Conservation (phyloP, 108 stramenopile genomes). For the Pseudonitzschia multiseries region DNA sequence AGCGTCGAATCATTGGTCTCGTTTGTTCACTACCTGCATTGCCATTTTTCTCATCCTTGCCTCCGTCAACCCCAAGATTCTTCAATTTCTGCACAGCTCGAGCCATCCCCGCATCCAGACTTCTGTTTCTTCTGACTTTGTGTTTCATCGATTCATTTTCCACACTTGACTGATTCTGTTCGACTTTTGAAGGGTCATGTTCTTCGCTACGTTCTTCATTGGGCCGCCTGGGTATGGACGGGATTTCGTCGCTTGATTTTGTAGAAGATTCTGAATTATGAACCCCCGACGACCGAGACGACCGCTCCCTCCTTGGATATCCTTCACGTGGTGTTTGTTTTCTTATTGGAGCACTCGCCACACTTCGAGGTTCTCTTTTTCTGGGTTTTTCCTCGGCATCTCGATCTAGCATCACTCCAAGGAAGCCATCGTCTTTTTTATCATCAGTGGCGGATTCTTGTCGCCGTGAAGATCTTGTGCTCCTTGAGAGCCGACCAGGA, state of each 20-base stretch:
- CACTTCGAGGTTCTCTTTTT: slow-evolving; percentile 21
- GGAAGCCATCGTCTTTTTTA: neutral
- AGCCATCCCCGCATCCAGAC: neutral
- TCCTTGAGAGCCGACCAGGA: neutral
- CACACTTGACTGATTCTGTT: slow-evolving; percentile 11
- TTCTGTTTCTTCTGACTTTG: slow-evolving; percentile 25
- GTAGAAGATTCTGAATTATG: slow-evolving; percentile 11
- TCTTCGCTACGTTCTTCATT: neutral
- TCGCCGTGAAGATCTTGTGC: neutral
- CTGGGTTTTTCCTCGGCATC: slow-evolving; percentile 13
- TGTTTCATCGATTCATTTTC: slow-evolving; percentile 11
- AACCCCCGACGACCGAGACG: neutral
- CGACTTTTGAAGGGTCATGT: neutral
- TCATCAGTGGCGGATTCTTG: neutral
- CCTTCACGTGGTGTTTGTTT: neutral
- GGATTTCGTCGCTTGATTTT: neutral
- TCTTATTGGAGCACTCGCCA: slow-evolving; percentile 27
- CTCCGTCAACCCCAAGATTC: neutral
- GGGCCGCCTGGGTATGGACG: neutral
- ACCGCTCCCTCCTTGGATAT: neutral
- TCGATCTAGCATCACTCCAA: slow-evolving; percentile 11
- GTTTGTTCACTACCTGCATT: neutral
- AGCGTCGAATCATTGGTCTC: slow-evolving; percentile 7
- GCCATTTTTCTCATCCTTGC: neutral
- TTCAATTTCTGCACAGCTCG: neutral